A percentile compares a stretch with the other conserved stretches of the same genome.
Conservation (phyloP, 2,329 filamentous ascomycete species). For the Verticillium longisporum region DNA sequence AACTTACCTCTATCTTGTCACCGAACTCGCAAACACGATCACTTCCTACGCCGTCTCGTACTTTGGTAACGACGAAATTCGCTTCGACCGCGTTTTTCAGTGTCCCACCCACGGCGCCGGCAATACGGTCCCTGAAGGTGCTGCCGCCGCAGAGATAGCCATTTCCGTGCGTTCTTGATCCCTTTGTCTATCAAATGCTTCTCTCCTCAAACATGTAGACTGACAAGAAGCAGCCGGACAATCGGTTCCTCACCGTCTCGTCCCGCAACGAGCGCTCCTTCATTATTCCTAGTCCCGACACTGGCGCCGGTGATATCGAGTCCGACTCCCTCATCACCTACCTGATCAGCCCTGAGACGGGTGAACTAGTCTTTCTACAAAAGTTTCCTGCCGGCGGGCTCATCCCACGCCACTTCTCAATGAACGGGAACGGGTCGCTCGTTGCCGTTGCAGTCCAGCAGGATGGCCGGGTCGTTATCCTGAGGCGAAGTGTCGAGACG, state of each 20-base stretch:
- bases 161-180: constrained; percentile 45
- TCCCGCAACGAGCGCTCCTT: constrained; percentile 58
- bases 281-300: constrained; percentile 37
- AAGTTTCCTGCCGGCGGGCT: constrained; percentile 57
- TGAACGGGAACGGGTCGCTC: constrained; percentile 57
- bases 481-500: constrained; percentile 50
- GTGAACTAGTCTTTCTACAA: constrained; percentile 47
- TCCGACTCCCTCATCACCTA: constrained; percentile 63
- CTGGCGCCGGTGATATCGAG: constrained; percentile 24
- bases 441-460: constrained; percentile 61
- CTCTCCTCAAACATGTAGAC: background rate
- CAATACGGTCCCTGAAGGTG: constrained; percentile 28
- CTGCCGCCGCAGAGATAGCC: constrained; percentile 48
- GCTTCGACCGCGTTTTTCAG: constrained; percentile 38
- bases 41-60: constrained; percentile 52
- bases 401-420: constrained; percentile 59
- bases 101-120: constrained; percentile 41
- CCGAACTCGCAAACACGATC: constrained; percentile 53
- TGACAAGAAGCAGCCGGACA: constrained; percentile 38
- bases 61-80: constrained; percentile 27
- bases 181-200: background rate
- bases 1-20: constrained; percentile 53
- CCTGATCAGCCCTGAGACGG: constrained; percentile 45
- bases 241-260: constrained; percentile 58
- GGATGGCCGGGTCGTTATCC: constrained; percentile 53